Conservation (phyloP, 2,329 filamentous ascomycete genomes). For the Diaporthe longicolla region DNA sequence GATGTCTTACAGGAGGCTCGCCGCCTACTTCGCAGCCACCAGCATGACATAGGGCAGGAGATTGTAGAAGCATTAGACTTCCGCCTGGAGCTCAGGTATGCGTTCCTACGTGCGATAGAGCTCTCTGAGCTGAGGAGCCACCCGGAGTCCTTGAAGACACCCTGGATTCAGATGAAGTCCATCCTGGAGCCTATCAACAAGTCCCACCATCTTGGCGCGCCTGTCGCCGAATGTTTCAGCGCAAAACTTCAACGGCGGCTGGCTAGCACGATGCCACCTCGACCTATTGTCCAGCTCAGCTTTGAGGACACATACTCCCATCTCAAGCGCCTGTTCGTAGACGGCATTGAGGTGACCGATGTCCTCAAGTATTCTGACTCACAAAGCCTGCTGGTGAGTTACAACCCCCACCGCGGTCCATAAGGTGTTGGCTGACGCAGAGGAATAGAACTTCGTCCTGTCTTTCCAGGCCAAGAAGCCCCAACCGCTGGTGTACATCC, state of each 20-base stretch:
- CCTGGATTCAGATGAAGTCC: conserved; percentile 65
- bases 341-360: conserved; percentile 78
- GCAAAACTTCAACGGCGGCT: conserved; percentile 91
- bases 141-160: conserved; percentile 62
- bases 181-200: conserved; percentile 70
- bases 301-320: conserved; percentile 80
- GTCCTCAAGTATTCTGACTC: conserved; percentile 78
- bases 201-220: conserved; percentile 73
- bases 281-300: conserved; percentile 85
- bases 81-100: conserved; percentile 76
- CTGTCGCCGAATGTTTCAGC: conserved; percentile 86
- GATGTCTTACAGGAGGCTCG: conserved; percentile 68
- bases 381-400: conserved; percentile 76
- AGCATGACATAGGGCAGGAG: conserved; percentile 56
- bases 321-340: conserved; percentile 78
- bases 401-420: conserved; percentile 30
- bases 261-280: conserved; percentile 92
- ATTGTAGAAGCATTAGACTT: conserved; percentile 70
- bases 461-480: conserved; percentile 84
- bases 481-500: conserved; percentile 85
- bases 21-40: conserved; percentile 61
- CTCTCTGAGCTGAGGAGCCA: conserved; percentile 61
- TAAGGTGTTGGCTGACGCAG: conserved; percentile 41
- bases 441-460: conserved; percentile 77
- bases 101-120: conserved; percentile 71